phyloP scores from a whole-genome alignment of 148 eudicot genomes.

The Chenopodium formosanum region DNA sequence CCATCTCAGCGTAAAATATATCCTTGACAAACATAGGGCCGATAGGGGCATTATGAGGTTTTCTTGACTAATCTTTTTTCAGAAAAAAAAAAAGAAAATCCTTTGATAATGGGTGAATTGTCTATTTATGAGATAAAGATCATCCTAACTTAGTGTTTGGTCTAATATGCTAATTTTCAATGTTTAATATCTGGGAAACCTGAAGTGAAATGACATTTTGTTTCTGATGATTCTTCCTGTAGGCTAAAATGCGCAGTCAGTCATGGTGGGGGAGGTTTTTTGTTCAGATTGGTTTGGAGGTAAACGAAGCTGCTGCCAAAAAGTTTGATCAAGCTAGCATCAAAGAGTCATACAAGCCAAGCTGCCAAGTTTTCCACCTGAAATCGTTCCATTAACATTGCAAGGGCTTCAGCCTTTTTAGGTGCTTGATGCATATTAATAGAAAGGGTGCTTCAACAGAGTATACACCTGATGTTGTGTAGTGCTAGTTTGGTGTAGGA shows the following conservation, averaged over 20 bases:
- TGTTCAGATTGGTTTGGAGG: conserved; percentile 70
- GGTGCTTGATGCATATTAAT: conserved; percentile 20
- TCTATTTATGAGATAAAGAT: background rate
- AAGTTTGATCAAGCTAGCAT: conserved; percentile 83
- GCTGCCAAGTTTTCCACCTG: conserved; percentile 92
- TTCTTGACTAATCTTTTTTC: too few species aligned
- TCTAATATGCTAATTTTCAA: background rate
- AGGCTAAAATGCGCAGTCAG: conserved; percentile 89
- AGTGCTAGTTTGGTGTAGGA: conserved; percentile 35
- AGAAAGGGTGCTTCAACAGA: conserved; percentile 26
- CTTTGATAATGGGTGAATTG: background rate
- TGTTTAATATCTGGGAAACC: background rate
- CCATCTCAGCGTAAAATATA: too few species aligned
- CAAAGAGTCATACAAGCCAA: conserved; percentile 54
- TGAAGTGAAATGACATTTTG: background rate
- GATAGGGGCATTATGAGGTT: too few species aligned
- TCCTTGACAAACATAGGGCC: background rate
- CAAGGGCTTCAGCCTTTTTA: conserved; percentile 1
- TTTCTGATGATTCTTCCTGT: conserved; percentile 4
- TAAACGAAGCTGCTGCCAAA: conserved; percentile 76
- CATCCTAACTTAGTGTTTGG: background rate
- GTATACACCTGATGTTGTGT: conserved; percentile 26
- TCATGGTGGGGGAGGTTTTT: conserved; percentile 90
- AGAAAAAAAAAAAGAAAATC: too few species aligned
- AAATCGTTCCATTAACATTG: conserved; percentile 52